A percentile compares a stretch with the other conserved stretches of the same genome.
phyloP scores from a whole-genome alignment of 352 stramenopile species.

The Phytophthora agathidicida region DNA sequence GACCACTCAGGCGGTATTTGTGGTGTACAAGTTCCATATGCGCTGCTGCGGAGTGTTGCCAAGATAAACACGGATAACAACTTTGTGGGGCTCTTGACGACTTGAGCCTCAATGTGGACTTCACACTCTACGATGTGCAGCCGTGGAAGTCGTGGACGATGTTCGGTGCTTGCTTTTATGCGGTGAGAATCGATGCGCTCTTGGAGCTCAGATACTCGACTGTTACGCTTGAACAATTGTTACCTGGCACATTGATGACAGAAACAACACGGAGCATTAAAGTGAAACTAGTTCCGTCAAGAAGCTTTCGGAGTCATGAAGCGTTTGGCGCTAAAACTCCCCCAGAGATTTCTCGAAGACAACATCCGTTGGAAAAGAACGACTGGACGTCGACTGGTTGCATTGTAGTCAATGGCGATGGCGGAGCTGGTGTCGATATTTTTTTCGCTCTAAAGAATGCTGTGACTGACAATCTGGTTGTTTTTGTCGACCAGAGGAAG shows the following conservation, averaged over 20 bases:
- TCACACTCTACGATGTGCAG: not conserved
- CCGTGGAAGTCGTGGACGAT: constrained; percentile 21
- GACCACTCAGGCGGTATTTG: not conserved
- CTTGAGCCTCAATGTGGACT: not conserved
- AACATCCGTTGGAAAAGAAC: not conserved
- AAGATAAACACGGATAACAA: not conserved
- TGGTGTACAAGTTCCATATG: constrained; percentile 16
- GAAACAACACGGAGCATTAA: not conserved
- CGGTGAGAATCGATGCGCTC: constrained; percentile 40
- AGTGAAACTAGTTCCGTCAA: constrained; percentile 15
- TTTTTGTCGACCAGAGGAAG: constrained; percentile 26
- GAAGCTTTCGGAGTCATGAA: not conserved
- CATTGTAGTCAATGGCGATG: constrained; percentile 35
- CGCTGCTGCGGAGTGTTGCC: constrained; percentile 3
- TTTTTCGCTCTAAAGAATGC: constrained; percentile 41
- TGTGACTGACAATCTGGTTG: constrained; percentile 5
- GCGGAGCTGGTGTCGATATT: constrained; percentile 31
- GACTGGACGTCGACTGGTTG: constrained; percentile 23
- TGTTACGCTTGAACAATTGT: constrained; percentile 24
- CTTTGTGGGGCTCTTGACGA: constrained; percentile 5
- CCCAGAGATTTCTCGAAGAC: not conserved
- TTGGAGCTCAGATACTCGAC: constrained; percentile 30
- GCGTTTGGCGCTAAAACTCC: constrained; percentile 8
- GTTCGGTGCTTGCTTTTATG: constrained; percentile 48
- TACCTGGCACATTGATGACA: constrained; percentile 15